Conservation (phyloP, 345 rosid genomes). For the Heritiera littoralis region DNA sequence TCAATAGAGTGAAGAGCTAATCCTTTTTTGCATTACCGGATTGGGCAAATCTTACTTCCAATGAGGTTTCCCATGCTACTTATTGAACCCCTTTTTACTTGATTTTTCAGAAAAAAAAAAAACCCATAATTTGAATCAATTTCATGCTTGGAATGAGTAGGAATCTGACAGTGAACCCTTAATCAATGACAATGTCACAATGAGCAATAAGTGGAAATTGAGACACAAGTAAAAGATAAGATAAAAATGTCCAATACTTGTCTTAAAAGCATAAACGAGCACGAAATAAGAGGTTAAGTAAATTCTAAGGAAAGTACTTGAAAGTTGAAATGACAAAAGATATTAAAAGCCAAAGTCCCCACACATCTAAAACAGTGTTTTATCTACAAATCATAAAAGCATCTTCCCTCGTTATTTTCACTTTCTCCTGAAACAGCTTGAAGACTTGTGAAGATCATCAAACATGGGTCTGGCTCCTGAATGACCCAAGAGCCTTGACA, state of each 20-base stretch:
- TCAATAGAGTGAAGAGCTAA: background rate
- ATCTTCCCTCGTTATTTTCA: conserved; percentile 1
- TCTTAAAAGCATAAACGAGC: conserved; percentile 4
- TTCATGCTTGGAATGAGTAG: background rate
- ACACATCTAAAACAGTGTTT: conserved; percentile 29
- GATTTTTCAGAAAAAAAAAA: background rate
- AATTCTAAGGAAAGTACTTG: conserved; percentile 30
- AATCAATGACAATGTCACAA: background rate
- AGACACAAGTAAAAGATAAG: background rate
- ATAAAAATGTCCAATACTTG: background rate
- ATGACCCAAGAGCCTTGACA: conserved; percentile 76
- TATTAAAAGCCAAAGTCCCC: background rate
- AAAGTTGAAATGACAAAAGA: conserved; percentile 19
- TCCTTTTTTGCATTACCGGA: background rate
- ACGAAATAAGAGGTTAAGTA: conserved; percentile 20
- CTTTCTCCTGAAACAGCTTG: background rate
- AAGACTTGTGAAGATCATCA: conserved; percentile 19
- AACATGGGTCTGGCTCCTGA: conserved; percentile 68
- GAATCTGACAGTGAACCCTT: background rate
- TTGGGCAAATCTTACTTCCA: background rate
- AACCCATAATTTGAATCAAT: background rate
- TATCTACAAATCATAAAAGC: conserved; percentile 22
- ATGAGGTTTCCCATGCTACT: background rate
- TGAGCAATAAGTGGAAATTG: background rate
- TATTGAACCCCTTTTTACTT: too few relatives aligned